These are phyloP conservation scores for Paradendryphiella salina DNA, from an alignment of 2,329 filamentous ascomycete genomes.

Conservation along the genomic window DNA sequence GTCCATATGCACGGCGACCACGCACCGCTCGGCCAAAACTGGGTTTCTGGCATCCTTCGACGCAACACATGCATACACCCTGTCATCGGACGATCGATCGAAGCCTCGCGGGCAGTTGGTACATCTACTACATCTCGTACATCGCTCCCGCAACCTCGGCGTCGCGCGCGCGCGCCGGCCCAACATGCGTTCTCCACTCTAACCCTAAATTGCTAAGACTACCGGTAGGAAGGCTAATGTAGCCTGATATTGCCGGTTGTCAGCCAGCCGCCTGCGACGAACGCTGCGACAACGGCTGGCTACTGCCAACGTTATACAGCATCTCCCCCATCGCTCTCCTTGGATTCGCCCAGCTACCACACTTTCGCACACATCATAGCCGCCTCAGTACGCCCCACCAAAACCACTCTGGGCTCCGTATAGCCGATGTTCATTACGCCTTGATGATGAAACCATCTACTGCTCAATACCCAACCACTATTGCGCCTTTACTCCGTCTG, in stretches of 20 bases:
- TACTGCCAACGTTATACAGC: not conserved
- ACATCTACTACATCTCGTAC: too few species aligned
- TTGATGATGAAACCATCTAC: conserved; percentile 24
- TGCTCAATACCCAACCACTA: too few species aligned
- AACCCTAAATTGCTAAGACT: conserved; percentile 26
- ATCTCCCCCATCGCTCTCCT: too few species aligned
- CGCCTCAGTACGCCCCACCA: too few species aligned
- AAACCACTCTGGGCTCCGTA: too few species aligned
- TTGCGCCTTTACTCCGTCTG: not conserved
- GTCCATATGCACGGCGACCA: not conserved
- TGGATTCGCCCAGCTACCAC: too few species aligned
- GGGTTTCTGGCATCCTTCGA: not conserved
- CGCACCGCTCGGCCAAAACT: not conserved
- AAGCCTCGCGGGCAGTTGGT: too few species aligned
- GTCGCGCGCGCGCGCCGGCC: not conserved
- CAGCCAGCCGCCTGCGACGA: conserved; percentile 3
- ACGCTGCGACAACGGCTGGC: not conserved
- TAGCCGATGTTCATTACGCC: conserved; percentile 33
- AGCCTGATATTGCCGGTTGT: conserved; percentile 16
- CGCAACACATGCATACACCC: not conserved
- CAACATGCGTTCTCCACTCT: not conserved
- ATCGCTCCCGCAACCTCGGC: conserved; percentile 2
- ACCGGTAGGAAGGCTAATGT: too few species aligned
- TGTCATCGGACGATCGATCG: not conserved
- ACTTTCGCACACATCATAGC: too few species aligned